These are phyloP conservation scores for Coemansia biformis DNA, from an alignment of 192 early-diverging fungal genomes.

Conservation along the genomic window DNA sequence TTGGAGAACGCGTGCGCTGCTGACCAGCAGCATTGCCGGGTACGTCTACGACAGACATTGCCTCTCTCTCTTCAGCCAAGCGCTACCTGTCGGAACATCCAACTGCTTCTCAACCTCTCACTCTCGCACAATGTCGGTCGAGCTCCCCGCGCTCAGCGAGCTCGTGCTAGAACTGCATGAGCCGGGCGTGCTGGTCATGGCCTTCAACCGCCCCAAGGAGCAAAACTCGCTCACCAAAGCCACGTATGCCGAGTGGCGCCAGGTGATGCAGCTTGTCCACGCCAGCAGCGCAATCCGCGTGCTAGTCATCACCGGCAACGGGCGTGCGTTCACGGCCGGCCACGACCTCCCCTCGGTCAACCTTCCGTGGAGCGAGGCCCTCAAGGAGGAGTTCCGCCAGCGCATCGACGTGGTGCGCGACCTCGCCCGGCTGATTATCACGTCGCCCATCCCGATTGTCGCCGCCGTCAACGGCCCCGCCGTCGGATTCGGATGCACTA, in stretches of 20 bases:
- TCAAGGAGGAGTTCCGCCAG: conserved; percentile 2
- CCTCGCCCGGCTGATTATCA: conserved; percentile 50
- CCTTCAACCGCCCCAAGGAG: conserved; percentile 58
- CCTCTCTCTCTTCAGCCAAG: too few relatives aligned
- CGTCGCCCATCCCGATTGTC: conserved; percentile 66
- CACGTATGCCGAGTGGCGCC: conserved; percentile 58
- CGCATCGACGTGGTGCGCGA: conserved; percentile 25
- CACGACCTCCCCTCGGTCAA: conserved; percentile 47
- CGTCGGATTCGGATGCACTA: conserved; percentile 65
- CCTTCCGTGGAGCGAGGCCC: conserved; percentile 7
- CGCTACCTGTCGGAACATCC: too few relatives aligned
- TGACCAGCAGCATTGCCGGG: too few relatives aligned
- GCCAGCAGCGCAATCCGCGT: conserved; percentile 50
- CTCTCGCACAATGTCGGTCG: neutral
- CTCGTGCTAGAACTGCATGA: conserved; percentile 18
- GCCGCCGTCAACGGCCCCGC: conserved; percentile 68
- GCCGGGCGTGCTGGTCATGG: conserved; percentile 59
- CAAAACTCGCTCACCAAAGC: conserved; percentile 57
- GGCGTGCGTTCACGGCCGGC: conserved; percentile 62
- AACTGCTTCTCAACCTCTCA: too few relatives aligned
- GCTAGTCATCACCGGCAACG: conserved; percentile 59
- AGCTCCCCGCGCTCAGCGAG: conserved; percentile 5
- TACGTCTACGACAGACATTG: too few relatives aligned
- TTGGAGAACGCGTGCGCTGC: too few relatives aligned
- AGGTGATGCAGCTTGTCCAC: conserved; percentile 56